phyloP scores from a whole-genome alignment of 257 asterid genomes.

The Plantago elongata region DNA sequence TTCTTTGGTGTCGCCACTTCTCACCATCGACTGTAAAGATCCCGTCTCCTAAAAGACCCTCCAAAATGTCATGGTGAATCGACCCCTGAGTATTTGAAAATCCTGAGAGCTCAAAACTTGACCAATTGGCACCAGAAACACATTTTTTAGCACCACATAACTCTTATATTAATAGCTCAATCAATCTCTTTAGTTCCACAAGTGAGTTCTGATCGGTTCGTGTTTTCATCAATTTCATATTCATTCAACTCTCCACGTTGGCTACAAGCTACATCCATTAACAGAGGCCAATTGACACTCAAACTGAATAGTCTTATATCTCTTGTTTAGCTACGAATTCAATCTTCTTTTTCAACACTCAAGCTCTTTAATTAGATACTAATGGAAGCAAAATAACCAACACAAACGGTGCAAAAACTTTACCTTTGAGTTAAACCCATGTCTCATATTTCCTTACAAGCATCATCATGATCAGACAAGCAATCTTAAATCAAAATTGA shows the following conservation, averaged over 20 bases:
- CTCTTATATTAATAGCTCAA: neutral
- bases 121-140: neutral
- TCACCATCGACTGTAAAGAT: conserved; percentile 62
- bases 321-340: neutral
- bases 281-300: neutral
- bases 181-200: too few species aligned
- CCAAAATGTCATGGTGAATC: conserved; percentile 41
- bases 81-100: conserved; percentile 34
- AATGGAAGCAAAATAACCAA: neutral
- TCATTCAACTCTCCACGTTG: neutral
- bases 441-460: too few species aligned
- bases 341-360: neutral
- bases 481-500: neutral
- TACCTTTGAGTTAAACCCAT: too few species aligned
- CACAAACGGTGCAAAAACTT: too few species aligned
- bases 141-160: neutral
- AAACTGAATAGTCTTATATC: neutral
- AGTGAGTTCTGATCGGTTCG: too few species aligned
- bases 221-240: neutral
- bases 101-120: neutral
- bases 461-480: too few species aligned
- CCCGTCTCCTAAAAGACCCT: conserved; percentile 62
- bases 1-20: conserved; percentile 58
- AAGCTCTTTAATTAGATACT: neutral
- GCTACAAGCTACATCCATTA: neutral